Percentiles rank a stretch among this genome's conserved stretches.
Evolutionary conservation across 2,329 filamentous ascomycete species (phyloP).

Genomic region (Penicillium crustosum): DNA sequence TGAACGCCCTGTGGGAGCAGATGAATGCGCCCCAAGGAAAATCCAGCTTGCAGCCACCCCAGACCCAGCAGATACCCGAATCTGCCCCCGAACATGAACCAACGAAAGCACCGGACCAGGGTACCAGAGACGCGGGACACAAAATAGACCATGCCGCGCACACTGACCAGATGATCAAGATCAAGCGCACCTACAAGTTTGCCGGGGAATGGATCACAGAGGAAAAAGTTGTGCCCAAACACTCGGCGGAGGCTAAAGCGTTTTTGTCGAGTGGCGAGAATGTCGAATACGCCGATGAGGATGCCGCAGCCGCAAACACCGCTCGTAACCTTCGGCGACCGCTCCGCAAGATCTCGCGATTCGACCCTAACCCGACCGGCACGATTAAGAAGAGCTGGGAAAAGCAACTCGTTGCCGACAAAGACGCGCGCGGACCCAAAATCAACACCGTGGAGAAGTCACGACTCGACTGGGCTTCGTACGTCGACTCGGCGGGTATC

Average conservation of each 20-base stretch:
- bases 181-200: constrained; percentile 58
- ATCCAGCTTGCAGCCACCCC: constrained; percentile 11
- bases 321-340: constrained; percentile 38
- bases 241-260: constrained; percentile 56
- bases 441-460: constrained; percentile 68
- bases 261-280: constrained; percentile 49
- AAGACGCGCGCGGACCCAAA: constrained; percentile 52
- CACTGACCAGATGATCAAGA: constrained; percentile 52
- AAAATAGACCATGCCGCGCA: constrained; percentile 14
- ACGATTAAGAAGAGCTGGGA: constrained; percentile 47
- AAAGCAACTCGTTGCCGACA: constrained; percentile 34
- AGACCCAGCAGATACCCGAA: constrained; percentile 15
- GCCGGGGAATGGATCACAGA: constrained; percentile 57
- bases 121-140: constrained; percentile 10
- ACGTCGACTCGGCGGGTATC: constrained; percentile 61
- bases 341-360: constrained; percentile 46
- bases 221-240: constrained; percentile 53
- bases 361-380: constrained; percentile 49
- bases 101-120: constrained; percentile 18
- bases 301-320: constrained; percentile 20
- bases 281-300: constrained; percentile 33
- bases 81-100: constrained; percentile 11
- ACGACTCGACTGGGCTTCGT: constrained; percentile 64
- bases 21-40: constrained; percentile 45
- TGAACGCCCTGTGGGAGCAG: constrained; percentile 55